A percentile compares a stretch with the other conserved stretches of the same genome.
phyloP scores from a whole-genome alignment of 1,139 yeast genomes.

The Blastobotrys ciferrii region DNA sequence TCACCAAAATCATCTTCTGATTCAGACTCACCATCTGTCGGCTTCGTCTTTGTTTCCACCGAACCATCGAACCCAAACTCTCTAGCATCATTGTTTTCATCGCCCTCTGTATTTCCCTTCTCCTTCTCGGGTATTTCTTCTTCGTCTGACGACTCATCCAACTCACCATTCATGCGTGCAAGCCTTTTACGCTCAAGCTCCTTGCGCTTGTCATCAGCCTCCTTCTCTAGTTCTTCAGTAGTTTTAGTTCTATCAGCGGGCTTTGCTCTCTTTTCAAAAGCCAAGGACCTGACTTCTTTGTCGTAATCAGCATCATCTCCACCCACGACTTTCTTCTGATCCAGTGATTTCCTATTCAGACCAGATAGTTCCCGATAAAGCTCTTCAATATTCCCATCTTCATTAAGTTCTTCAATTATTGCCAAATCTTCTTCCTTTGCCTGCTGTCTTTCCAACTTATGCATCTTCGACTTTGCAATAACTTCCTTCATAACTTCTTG shows the following conservation, averaged over 20 bases:
- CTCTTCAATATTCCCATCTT: slow-evolving; percentile 72
- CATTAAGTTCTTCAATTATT: slow-evolving; percentile 73
- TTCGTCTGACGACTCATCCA: slow-evolving; percentile 45
- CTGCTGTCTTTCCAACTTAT: slow-evolving; percentile 84
- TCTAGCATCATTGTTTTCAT: slow-evolving; percentile 24
- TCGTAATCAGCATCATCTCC: slow-evolving; percentile 65
- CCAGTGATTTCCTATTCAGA: slow-evolving; percentile 21
- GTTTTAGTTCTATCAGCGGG: slow-evolving; percentile 98
- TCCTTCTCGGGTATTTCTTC: slow-evolving; percentile 25
- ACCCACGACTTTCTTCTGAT: slow-evolving; percentile 33
- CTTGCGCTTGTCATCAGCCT: slow-evolving; percentile 67
- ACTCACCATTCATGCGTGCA: slow-evolving; percentile 82
- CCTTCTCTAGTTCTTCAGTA: slow-evolving; percentile 72
- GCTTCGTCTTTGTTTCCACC: slow-evolving; percentile 39
- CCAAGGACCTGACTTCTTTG: slow-evolving; percentile 70
- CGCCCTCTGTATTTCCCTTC: slow-evolving; percentile 30
- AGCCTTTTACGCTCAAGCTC: slow-evolving; percentile 73
- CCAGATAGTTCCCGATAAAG: slow-evolving; percentile 60
- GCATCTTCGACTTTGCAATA: slow-evolving; percentile 88
- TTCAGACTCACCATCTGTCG: slow-evolving; percentile 27
- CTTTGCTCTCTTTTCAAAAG: slow-evolving; percentile 81
- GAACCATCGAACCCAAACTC: slow-evolving; percentile 27
- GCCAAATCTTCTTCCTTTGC: slow-evolving; percentile 69
- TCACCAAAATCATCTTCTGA: slow-evolving; percentile 18
- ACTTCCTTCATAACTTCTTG: slow-evolving; percentile 97